Base-by-base conservation (phyloP, 768 basidiomycete genomes). In the Floccularia luteovirens region DNA sequence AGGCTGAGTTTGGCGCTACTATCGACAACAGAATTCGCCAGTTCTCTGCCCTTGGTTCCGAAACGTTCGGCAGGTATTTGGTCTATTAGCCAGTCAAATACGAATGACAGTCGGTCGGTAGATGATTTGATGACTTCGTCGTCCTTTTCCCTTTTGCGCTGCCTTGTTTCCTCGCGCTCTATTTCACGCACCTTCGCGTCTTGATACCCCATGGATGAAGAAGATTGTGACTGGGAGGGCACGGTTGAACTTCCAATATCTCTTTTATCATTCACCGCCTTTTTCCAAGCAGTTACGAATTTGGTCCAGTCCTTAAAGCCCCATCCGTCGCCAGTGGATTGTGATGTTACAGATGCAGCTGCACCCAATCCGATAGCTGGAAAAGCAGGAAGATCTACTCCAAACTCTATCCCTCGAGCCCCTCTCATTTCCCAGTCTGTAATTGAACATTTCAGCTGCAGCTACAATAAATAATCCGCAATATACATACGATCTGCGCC, bases 381-480 rank as follows among this genome's bases (percentile, higher is more conserved):
- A 22, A 70, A 63, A 21, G 67, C 74, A 14, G 72, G 75, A 13
- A 78, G 57, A 47, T 86, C 77, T 1, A 81, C 66, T 33, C 69
- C 77, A 35, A 76, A 68, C 41, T 82, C 86, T 49, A 82, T 64
- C 3, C 91, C 89, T n/a, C 82, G 62, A 16, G 89, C 82, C 0
- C 94, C 96, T 45, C 96, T 66, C 56, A 97, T 75, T 51, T 94
- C 86, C 96, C 96, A 99, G 53, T 99, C 73, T 74, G 42, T 22
- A 32, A 39, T 24, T 28, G 13, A 22, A 25, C 3, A 30, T 3
- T 36, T 31, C 16, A 23, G 3, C 36, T 24, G n/a, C n/a, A n/a
- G n/a, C n/a, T n/a, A n/a, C n/a, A n/a, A 37, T 7, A 11, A 22
- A 19, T 23, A 38, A 34, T 1, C 4, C 21, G 36, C 8, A 11